Percentiles rank a stretch among this genome's conserved stretches.
Conservation (phyloP, 768 basidiomycete species). For the Termitomyces heimii region DNA sequence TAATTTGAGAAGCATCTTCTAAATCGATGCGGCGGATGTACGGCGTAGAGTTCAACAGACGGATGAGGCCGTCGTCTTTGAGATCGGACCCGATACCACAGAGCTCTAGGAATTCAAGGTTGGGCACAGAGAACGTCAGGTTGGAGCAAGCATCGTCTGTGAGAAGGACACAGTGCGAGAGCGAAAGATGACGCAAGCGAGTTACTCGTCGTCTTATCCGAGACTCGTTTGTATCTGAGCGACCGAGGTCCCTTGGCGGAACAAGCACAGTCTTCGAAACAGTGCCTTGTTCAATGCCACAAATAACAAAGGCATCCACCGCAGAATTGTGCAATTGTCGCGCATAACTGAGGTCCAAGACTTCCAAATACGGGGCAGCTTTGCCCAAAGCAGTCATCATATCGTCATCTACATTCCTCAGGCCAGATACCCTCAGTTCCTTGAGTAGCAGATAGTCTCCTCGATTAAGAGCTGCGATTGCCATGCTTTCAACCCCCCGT, state of each 20-base stretch:
- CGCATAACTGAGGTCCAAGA: conserved; percentile 75
- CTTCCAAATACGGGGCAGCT: conserved; percentile 66
- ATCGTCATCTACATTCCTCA: conserved; percentile 54
- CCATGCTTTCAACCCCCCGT: conserved; percentile 49
- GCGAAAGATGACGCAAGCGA: conserved; percentile 61
- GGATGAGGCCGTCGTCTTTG: conserved; percentile 68
- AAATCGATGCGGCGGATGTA: conserved; percentile 72
- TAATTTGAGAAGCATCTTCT: conserved; percentile 76
- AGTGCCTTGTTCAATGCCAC: conserved; percentile 29
- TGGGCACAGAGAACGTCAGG: conserved; percentile 63
- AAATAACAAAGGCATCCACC: conserved; percentile 65
- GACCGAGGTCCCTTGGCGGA: conserved; percentile 59
- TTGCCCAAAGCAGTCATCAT: conserved; percentile 62
- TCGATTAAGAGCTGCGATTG: conserved; percentile 35
- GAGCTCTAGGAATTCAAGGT: conserved; percentile 73
- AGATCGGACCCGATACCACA: conserved; percentile 68
- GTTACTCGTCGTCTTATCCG: conserved; percentile 59
- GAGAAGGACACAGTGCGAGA: conserved; percentile 66
- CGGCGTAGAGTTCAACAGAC: conserved; percentile 64
- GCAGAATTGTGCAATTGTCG: conserved; percentile 70
- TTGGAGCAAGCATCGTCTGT: conserved; percentile 74
- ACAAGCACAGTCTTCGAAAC: conserved; percentile 43
- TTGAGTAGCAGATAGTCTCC: conserved; percentile 48
- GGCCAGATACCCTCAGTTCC: conserved; percentile 61
- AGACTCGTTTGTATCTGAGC: conserved; percentile 41